Percentiles rank a stretch among this genome's conserved stretches.
Evolutionary conservation across 306 rosid genomes (phyloP).

Genomic region (Oxytropis ochrocephala): DNA sequence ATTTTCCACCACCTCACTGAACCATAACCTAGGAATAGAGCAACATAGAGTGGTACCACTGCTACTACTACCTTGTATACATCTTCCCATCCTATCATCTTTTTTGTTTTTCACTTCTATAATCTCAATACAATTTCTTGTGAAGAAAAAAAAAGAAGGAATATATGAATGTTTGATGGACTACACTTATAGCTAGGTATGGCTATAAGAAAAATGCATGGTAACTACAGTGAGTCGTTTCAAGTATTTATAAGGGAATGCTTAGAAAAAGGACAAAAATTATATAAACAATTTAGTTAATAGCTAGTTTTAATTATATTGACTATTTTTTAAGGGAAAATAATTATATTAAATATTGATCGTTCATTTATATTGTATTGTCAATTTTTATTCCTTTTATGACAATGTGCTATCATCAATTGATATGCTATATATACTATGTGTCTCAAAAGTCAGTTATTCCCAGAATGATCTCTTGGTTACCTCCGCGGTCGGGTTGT

Average conservation of each 20-base stretch:
- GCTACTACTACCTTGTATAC: slow-evolving; percentile 75
- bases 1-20: slow-evolving; percentile 88
- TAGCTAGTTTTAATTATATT: too few relatives aligned
- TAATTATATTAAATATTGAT: background rate
- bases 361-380: background rate
- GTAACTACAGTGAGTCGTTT: background rate
- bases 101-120: background rate
- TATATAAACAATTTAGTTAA: background rate
- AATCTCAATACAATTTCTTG: background rate
- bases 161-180: background rate
- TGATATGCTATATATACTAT: background rate
- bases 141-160: background rate
- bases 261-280: slow-evolving; percentile 8
- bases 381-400: background rate
- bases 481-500: too few relatives aligned
- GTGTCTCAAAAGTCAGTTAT: too few relatives aligned
- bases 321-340: too few relatives aligned
- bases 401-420: background rate
- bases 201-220: background rate
- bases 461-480: too few relatives aligned
- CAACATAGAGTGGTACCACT: slow-evolving; percentile 71
- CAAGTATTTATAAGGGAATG: slow-evolving; percentile 19
- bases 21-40: slow-evolving; percentile 75
- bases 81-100: slow-evolving; percentile 86
- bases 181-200: background rate